A percentile compares a stretch with the other conserved stretches of the same genome.
Evolutionary conservation across 2,329 filamentous ascomycete species (phyloP).

Genomic region (Pyricularia pennisetigena): DNA sequence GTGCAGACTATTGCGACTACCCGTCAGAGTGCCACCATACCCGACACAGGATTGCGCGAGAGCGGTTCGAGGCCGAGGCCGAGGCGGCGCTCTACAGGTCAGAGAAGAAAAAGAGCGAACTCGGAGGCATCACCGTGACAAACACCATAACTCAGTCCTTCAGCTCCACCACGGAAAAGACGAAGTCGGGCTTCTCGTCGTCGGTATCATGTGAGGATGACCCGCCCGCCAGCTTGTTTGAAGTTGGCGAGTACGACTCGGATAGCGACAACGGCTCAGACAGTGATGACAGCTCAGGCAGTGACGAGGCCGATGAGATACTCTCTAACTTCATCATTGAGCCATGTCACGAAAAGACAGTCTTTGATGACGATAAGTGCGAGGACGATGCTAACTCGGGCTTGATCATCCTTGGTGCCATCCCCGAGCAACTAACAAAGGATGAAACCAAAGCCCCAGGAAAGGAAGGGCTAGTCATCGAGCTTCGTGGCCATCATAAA

Average conservation of each 20-base stretch:
- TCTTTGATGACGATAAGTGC: too few relatives aligned
- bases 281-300: not conserved
- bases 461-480: not conserved
- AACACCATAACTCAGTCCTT: not conserved
- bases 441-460: not conserved
- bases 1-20: conserved; percentile 18
- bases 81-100: not conserved
- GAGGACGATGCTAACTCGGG: not conserved
- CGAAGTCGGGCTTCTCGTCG: not conserved
- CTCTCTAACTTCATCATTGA: not conserved
- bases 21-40: conserved; percentile 16
- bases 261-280: not conserved
- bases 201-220: not conserved
- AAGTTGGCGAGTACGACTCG: not conserved
- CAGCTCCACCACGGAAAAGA: not conserved
- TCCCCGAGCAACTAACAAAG: not conserved
- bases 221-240: not conserved
- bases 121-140: not conserved
- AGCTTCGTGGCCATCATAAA: not conserved
- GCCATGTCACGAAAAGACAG: not conserved
- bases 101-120: not conserved
- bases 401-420: not conserved
- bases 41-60: not conserved
- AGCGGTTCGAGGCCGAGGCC: not conserved
- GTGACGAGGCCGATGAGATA: not conserved